Base-by-base conservation (phyloP, 2,329 filamentous ascomycete genomes). In the Diaporthe citriasiana region DNA sequence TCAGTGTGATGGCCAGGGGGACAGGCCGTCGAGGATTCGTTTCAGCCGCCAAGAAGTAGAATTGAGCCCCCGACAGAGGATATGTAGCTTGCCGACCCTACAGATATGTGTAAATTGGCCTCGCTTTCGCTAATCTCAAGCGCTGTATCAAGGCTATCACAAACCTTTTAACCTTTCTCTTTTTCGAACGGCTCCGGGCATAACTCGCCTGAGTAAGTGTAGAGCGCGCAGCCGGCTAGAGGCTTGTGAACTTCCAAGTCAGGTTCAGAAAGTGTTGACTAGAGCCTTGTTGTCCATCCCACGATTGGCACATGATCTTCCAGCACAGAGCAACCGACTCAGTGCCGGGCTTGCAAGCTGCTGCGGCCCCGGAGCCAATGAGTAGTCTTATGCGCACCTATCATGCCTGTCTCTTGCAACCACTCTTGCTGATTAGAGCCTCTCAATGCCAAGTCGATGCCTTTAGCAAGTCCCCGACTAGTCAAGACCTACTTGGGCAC, bases 81-180 rank as follows among this genome's bases (percentile, higher is more conserved):
- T 25, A 51, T 9, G 30, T 38, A 33, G 63, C 6, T 25, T 42
- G 17, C 40, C 53, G 27, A 47, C 10, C 17, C n/a, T 27, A 25
- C n/a, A 27, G 38, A 27, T n/a, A 12, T n/a, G 45, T n/a, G 15
- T 0, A 8, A 12, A 13, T 13, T 25, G 15, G 6, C 22, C 33
- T 68, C 47, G 63, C n/a, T 68, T 50, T 68, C 63, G 63, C 47
- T 53, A 53, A 40, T 68, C 45, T 40, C 47, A 40, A 53, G 63
- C 63, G 45, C 33, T 8, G 45, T 33, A 40, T 40, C 2, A 8
- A 40, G 9, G 15, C 47, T 3, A 45, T 22, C 15, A 7, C 19
- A 15, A 30, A 19, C 38, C 6, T 38, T 38, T 25, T 7, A 63
- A 25, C 19, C 22, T 51, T n/a, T 25, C 3, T n/a, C 27, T 10